These are phyloP conservation scores for Rhodotorula mucilaginosa DNA, from an alignment of 1,284 basidiomycete species.

Conservation along the genomic window DNA sequence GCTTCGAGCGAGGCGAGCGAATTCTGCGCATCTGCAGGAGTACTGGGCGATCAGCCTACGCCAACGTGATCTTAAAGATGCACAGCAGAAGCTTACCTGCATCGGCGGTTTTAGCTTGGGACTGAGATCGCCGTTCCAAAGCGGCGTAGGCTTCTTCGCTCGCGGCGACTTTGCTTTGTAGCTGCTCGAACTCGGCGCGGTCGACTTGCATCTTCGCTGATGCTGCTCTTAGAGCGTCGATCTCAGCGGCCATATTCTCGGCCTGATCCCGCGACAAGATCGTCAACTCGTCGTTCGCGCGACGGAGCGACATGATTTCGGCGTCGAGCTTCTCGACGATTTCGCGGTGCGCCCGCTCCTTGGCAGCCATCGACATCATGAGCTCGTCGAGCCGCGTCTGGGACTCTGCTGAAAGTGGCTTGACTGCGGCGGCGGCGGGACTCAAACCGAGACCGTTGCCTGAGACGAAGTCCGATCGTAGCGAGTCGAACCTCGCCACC, in stretches of 20 bases:
- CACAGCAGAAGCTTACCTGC: too few species aligned
- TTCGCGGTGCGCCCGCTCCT: conserved; percentile 80
- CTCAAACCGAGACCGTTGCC: conserved; percentile 15
- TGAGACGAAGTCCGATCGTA: conserved; percentile 28
- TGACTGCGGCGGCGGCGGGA: conserved; percentile 26
- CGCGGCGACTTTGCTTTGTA: conserved; percentile 12
- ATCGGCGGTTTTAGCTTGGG: too few species aligned
- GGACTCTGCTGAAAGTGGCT: conserved; percentile 50
- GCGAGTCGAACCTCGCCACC: conserved; percentile 34
- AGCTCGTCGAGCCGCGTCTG: conserved; percentile 67
- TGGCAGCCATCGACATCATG: conserved; percentile 91
- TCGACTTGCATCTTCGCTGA: conserved; percentile 67
- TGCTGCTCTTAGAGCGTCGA: conserved; percentile 62
- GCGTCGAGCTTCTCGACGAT: conserved; percentile 65
- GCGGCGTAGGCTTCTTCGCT: too few species aligned
- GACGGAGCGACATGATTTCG: conserved; percentile 65
- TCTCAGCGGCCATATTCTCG: conserved; percentile 78
- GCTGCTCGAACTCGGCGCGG: conserved; percentile 64
- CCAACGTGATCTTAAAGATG: not conserved
- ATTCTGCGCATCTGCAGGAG: not conserved
- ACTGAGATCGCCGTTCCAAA: too few species aligned
- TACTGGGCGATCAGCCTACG: not conserved
- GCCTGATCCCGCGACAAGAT: conserved; percentile 74
- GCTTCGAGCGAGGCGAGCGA: not conserved
- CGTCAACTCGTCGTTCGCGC: conserved; percentile 74